phyloP scores from a whole-genome alignment of 352 stramenopile genomes.

The Phytophthora pistaciae region DNA sequence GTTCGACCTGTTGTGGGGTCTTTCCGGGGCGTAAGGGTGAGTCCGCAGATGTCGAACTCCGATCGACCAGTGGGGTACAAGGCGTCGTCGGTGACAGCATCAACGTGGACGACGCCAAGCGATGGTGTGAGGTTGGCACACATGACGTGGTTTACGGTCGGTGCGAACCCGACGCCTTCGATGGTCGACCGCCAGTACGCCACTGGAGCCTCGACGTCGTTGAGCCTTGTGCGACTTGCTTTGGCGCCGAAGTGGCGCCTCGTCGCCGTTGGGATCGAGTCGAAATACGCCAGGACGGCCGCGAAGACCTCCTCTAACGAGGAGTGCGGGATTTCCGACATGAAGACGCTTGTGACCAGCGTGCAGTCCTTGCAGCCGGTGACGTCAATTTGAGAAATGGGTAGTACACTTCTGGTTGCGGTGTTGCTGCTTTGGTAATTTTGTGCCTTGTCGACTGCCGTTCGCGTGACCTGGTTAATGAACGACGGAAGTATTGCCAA shows the following conservation, averaged over 20 bases:
- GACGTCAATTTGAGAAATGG: conserved; percentile 25
- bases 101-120: conserved; percentile 24
- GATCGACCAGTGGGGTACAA: conserved; percentile 16
- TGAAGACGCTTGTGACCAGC: conserved; percentile 29
- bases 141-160: conserved; percentile 23
- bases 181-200: conserved; percentile 18
- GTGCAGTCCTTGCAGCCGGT: conserved; percentile 23
- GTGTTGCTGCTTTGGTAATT: background rate
- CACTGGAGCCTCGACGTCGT: conserved; percentile 3
- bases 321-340: conserved; percentile 28
- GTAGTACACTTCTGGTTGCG: background rate
- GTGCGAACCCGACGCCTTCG: background rate
- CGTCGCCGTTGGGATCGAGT: conserved; percentile 15
- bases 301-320: conserved; percentile 28
- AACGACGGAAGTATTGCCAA: conserved; percentile 7
- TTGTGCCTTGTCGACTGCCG: conserved; percentile 12
- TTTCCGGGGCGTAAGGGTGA: conserved; percentile 21
- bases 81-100: conserved; percentile 22
- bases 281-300: conserved; percentile 23
- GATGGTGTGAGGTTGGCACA: conserved; percentile 10
- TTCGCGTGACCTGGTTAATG: conserved; percentile 12
- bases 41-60: conserved; percentile 7
- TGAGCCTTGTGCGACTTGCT: conserved; percentile 13
- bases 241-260: conserved; percentile 23
- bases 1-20: conserved; percentile 9